Base-by-base conservation (phyloP, 2,329 filamentous ascomycete genomes). In the Fusarium nanum region DNA sequence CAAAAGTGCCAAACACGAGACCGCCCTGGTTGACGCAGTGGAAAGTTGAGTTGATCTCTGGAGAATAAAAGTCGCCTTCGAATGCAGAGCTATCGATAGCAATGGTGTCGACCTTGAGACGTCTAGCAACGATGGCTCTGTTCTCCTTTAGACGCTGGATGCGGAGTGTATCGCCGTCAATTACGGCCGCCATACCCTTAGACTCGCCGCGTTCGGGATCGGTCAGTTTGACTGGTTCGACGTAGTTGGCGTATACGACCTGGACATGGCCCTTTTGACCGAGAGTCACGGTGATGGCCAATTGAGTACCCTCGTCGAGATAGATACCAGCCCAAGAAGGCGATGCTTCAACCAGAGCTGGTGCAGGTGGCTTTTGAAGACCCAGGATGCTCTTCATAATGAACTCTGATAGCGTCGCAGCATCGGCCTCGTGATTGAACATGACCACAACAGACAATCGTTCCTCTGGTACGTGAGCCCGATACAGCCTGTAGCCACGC, bases 401-500 rank as follows among this genome's bases (percentile, higher is more conserved):
- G 2, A 54, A 32, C 13, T 69, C 66, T 1, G 63, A 48, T 4
- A 67, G n/a, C 14, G 60, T 32, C 9, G 49, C 55, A 10, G 66
- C 66, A 20, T 66, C 66, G 7, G 66, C 62, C 25, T 69, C 67
- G 7, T 69, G 67, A 3, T 69, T 69, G 32, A 69, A 60, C 66
- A 69, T 61, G 0, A 64, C 66, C 16, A 69, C 66, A 1, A 70
- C 50, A 16, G 67, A 69, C 12, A 70, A 41, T 20, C 67, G 60
- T 20, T 70, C 55, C 27, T 62, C 62, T 4, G 67, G 67, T 1
- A 57, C 66, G 12, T 70, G 67, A 13, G 67, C 46, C 6, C 66
- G 56, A 20, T 61, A 56, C 14, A 66, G 62, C 13, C 66, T 59
- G 56, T 67, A 69, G 14, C 67, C 67, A 16, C 67, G 67, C 3